Evolutionary conservation across 2,329 filamentous ascomycete genomes (phyloP).

Genomic region (Aquanectria penicillioides): DNA sequence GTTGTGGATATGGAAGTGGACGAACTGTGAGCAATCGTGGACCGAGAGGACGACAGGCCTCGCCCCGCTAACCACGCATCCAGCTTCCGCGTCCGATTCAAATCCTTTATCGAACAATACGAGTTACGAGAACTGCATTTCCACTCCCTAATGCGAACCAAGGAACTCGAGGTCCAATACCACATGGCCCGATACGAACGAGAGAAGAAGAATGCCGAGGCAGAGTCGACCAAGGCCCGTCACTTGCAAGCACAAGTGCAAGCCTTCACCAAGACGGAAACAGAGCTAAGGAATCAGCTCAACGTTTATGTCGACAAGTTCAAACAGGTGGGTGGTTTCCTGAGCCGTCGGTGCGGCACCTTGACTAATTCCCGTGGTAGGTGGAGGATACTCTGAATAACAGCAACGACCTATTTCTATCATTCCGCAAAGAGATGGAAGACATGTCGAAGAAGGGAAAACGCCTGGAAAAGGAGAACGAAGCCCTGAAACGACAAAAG

Average conservation of each 20-base stretch:
- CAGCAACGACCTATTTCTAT: conserved; percentile 96
- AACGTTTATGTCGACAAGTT: conserved; percentile 99
- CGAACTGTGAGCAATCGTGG: conserved; percentile 73
- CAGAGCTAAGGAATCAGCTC: conserved; percentile 90
- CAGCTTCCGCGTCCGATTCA: conserved; percentile 87
- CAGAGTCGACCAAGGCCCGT: conserved; percentile 80
- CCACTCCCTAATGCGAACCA: conserved; percentile 88
- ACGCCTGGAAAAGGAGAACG: conserved; percentile 95
- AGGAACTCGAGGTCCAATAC: conserved; percentile 94
- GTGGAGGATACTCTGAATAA: conserved; percentile 99
- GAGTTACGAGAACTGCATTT: conserved; percentile 96
- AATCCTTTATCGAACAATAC: conserved; percentile 96
- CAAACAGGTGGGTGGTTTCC: conserved; percentile 81
- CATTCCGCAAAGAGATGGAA: conserved; percentile 98
- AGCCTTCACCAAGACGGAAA: conserved; percentile 95
- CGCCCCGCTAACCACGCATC: conserved; percentile 30
- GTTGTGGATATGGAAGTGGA: conserved; percentile 89
- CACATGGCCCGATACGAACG: conserved; percentile 89
- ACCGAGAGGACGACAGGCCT: background rate
- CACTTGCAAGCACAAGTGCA: conserved; percentile 92
- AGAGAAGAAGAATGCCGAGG: conserved; percentile 88
- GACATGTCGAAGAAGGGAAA: conserved; percentile 99
- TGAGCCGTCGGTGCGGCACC: conserved; percentile 22
- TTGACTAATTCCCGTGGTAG: conserved; percentile 59
- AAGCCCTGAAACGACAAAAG: conserved; percentile 89